These are phyloP conservation scores for Bipolaris oryzae DNA, from an alignment of 2,329 filamentous ascomycete genomes.

Conservation along the genomic window DNA sequence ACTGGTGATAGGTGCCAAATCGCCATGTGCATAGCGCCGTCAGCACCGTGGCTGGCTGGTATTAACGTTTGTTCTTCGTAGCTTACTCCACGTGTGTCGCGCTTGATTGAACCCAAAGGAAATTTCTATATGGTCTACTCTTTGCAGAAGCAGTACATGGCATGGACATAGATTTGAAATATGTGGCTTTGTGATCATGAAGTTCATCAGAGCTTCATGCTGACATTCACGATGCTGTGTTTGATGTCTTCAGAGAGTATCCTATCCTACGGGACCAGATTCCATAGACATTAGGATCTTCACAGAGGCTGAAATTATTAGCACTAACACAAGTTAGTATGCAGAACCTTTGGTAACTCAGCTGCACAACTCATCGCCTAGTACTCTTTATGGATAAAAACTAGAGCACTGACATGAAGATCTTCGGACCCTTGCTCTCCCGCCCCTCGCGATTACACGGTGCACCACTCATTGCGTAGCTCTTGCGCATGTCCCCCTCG, in stretches of 20 bases:
- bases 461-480: neutral
- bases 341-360: neutral
- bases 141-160: neutral
- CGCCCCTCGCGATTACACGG: neutral
- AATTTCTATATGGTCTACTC: neutral
- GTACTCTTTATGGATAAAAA: neutral
- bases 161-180: neutral
- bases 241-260: neutral
- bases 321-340: neutral
- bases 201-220: neutral
- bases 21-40: neutral
- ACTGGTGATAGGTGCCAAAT: neutral
- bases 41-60: neutral
- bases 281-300: neutral
- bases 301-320: neutral
- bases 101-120: neutral
- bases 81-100: neutral
- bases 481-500: neutral
- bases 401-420: neutral
- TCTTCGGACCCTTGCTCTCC: neutral
- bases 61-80: neutral
- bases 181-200: neutral
- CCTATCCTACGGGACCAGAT: neutral
- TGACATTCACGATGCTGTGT: neutral
- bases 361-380: neutral